Evolutionary conservation across 805 yeast genomes (phyloP).

Genomic region (Torulaspora indica): DNA sequence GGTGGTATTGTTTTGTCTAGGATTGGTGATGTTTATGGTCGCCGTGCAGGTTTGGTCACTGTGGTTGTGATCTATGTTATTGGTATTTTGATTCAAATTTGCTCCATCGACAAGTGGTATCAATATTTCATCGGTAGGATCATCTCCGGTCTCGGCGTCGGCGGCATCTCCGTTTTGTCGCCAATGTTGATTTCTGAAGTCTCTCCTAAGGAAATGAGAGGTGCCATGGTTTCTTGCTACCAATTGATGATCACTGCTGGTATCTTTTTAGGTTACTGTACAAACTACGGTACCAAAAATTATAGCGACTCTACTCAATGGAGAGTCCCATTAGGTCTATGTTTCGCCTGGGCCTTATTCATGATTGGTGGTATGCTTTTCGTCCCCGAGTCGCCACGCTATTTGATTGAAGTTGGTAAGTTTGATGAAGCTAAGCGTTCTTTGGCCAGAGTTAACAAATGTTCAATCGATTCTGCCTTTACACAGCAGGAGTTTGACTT

Average conservation of each 20-base stretch:
- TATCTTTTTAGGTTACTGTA: constrained; percentile 73
- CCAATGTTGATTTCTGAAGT: constrained; percentile 60
- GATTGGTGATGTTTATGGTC: constrained; percentile 59
- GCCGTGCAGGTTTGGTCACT: constrained; percentile 57
- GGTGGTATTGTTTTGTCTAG: constrained; percentile 62
- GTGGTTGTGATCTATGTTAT: constrained; percentile 60
- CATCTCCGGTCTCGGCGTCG: constrained; percentile 72
- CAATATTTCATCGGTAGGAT: constrained; percentile 69
- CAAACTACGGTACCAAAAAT: constrained; percentile 54
- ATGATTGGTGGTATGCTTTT: constrained; percentile 41
- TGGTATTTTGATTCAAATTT: constrained; percentile 66
- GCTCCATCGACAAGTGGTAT: constrained; percentile 55
- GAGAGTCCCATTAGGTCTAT: constrained; percentile 69
- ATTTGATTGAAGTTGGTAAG: constrained; percentile 50
- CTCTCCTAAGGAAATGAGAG: constrained; percentile 49
- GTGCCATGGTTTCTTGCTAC: constrained; percentile 66
- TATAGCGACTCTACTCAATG: constrained; percentile 51
- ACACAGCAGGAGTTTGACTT: constrained; percentile 54
- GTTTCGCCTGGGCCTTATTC: constrained; percentile 46
- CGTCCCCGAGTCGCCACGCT: constrained; percentile 78
- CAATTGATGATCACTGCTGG: constrained; percentile 73
- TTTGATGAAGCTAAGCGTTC: constrained; percentile 60
- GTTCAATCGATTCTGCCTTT: constrained; percentile 47
- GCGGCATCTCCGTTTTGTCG: constrained; percentile 68
- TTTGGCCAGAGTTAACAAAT: constrained; percentile 55